Base-by-base conservation (phyloP, 495 filamentous ascomycete species). In the Trichoderma parareesei region DNA sequence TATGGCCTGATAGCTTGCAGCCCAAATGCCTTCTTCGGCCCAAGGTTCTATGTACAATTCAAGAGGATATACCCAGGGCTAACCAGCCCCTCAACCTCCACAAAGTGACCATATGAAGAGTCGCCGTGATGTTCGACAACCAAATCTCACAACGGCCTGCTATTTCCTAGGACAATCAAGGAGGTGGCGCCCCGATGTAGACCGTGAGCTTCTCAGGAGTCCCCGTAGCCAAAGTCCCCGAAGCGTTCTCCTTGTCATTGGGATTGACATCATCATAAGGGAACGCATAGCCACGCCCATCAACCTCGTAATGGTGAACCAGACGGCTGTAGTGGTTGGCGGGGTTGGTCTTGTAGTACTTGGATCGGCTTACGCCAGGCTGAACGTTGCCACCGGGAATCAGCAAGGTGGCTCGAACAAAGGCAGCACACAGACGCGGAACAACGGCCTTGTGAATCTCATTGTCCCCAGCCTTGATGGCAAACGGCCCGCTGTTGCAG, bases 221-320 rank as follows among this genome's bases (percentile, higher is more conserved):
- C 14, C 57, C 35, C 4, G 57, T 38, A 38, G 57, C 27, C 13
- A 60, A 14, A 5, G 16, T 16, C 0, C 57, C 57, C 7, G 57
- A 38, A n/a, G 57, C 57, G 18, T 60, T 41, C 57, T 60, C 57
- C 5, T 33, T 60, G 37, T 71, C 74, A 16, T 67, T 63, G 16
- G 78, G 76, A 65, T 76, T 77, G 57, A 81, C 79, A 65, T 82
- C 79, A 59, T 82, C 79, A 67, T 78, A 82, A 1, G 79, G 66
- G 67, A 82, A 82, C 9, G 79, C 75, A 53, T 82, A 82, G 2
- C 79, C 79, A 41, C 71, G 68, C 11, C 72, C 71, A 67, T 78
- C 74, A 14, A 71, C 40, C 67, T 79, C 75, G 66, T 75, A 68
- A 65, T 75, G 48, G 73, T 82, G 79, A 13, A 82, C 71, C 64